Base-by-base conservation (phyloP, 2,329 filamentous ascomycete species). In the Neonectria faginata region DNA sequence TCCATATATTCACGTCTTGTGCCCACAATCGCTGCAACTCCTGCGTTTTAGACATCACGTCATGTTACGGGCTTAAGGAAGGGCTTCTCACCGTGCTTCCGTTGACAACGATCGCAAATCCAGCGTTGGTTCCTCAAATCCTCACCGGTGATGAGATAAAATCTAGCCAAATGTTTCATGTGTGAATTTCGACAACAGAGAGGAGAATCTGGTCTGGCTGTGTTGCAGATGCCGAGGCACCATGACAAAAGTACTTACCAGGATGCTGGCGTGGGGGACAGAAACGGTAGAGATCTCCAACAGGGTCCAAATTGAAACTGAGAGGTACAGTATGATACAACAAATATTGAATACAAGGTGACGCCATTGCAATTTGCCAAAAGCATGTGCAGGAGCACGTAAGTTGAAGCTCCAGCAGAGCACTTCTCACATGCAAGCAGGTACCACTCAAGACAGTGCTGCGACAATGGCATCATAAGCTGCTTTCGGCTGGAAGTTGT, bases 401-500 rank as follows among this genome's bases (percentile, higher is more conserved):
- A 25, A 22, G 22, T 22, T 22, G 16, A 18, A 18, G n/a, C 7
- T 18, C n/a, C 39, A 18, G 9, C n/a, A 10, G 39, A 18, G 33
- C 39, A 41, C 16, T 14, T n/a, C 7, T 2, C 4, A 6, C 1
- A 9, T 8, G 8, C 8, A 7, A 41, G 9, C n/a, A 11, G n/a
- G 9, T 18, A 41, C 39, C n/a, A 10, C 16, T 41, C 39, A 47
- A 47, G 44, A 25, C 20, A 48, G 45, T n/a, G 45, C 45, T 5
- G 27, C n/a, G 5, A 68, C 45, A 2, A 72, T 55, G 5, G 84
- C 81, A 53, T 76, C 83, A 72, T 87, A 87, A 0, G 83, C 83
- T 1, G 81, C 67, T 80, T 88, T 88, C 47, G 85, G 81, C 67
- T 78, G 76, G 72, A 80, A 88, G 75, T 77, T 82, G 70, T 74